Evolutionary conservation across 208 protist genomes (phyloP), one percentile per base, ranked within the genome.

Genomic region (Leishmania braziliensis): DNA sequence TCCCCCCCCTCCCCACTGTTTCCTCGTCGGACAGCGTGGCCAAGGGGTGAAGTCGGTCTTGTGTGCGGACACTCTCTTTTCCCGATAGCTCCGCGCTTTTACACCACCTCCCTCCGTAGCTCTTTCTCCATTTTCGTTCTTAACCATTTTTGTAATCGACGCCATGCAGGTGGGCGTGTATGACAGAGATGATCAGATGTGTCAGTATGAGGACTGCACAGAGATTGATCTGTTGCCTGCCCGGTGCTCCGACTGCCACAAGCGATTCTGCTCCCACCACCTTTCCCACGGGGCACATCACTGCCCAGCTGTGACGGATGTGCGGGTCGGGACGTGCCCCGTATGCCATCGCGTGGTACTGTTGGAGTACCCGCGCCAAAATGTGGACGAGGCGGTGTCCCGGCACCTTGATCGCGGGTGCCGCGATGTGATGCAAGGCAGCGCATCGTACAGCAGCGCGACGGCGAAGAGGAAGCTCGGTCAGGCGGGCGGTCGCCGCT

Each of bases 91-190:
- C 10, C 46, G 69, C 9, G 48, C 23, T 62, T 62, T 5, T 26
- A 26, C 20, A 2, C n/a, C 14, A 62, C 72, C 29, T 12, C 48
- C 51, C 4, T 76, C 51, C 29, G 26, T 75, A 29, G 3, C 23
- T 76, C 50, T 16, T 14, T 16, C 66, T 29, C 16, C 5, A 29
- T 50, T 62, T 29, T 76, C 6, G 33, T 77, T 36, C 36, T 79
- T 12, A 46, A 1, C 51, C 43, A 65, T 73, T 79, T 46, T n/a
- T 29, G 50, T 48, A 65, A 58, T 74, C 46, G 63, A 36, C 77
- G 83, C 26, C 50, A 98, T 98, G 95, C 93, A 98, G 77, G 92
- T 98, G 36, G 95, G 93, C 26, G 66, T 96, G 39, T 85, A 91
- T 75, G 95, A 98, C 77, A 89, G 89, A 69, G 90, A 96, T 66